Conservation (phyloP, 768 basidiomycete genomes). For the Pulveroboletus sp. region DNA sequence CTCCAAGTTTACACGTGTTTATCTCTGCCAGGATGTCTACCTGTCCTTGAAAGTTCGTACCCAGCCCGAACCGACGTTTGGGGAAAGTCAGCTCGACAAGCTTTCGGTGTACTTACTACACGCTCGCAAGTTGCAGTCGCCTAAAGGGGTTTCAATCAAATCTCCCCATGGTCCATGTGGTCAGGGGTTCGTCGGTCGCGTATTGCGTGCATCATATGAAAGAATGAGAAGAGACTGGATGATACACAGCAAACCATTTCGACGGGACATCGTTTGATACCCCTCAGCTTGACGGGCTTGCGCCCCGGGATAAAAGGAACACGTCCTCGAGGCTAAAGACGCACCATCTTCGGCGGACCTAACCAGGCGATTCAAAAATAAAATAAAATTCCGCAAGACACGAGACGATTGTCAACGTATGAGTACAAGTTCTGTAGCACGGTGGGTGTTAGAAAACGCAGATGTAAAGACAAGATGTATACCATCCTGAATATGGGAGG, state of each 20-base stretch:
- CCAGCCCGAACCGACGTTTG: conserved; percentile 18
- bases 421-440: no score
- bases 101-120: no score
- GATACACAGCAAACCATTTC: conserved; percentile 33
- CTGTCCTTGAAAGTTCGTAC: conserved; percentile 43
- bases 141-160: no score
- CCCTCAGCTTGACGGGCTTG: conserved; percentile 50
- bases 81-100: conserved; percentile 32
- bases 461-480: neutral
- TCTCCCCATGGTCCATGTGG: conserved; percentile 38
- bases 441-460: no score
- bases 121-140: no score
- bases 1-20: conserved; percentile 46
- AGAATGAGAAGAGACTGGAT: no score
- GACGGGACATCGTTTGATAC: conserved; percentile 36
- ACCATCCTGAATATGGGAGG: neutral
- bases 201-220: no score
- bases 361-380: neutral
- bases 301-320: conserved; percentile 36
- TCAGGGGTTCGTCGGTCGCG: conserved; percentile 15
- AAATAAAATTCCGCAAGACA: neutral
- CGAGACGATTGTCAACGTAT: neutral
- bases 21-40: conserved; percentile 56
- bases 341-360: conserved; percentile 35
- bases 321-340: conserved; percentile 50